Percentiles rank a stretch among this genome's conserved stretches.
Conservation (phyloP, 371 early-diverging fungal species). For the Mortierella sp. region DNA sequence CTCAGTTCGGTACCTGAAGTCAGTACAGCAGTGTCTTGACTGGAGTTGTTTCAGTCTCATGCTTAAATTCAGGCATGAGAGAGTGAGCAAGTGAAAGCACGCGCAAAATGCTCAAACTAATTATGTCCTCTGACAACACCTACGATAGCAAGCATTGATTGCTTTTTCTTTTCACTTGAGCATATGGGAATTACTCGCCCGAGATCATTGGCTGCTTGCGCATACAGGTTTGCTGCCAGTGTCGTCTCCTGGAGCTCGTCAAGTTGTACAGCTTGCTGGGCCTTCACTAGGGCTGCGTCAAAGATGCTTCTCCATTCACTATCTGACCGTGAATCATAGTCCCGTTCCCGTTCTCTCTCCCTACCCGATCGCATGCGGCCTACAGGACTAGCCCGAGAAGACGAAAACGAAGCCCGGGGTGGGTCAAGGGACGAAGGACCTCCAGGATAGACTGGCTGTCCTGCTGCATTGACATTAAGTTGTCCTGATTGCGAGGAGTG, state of each 20-base stretch:
- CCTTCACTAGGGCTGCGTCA: slow-evolving; percentile 54
- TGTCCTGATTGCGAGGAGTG: slow-evolving; percentile 40
- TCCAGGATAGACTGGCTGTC: slow-evolving; percentile 13
- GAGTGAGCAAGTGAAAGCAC: background rate
- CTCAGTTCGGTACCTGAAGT: background rate
- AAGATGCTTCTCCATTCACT: slow-evolving; percentile 48
- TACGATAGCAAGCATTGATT: slow-evolving; percentile 57
- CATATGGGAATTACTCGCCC: slow-evolving; percentile 57
- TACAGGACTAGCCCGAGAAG: slow-evolving; percentile 39
- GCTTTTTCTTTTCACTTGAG: slow-evolving; percentile 55
- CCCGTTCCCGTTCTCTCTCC: slow-evolving; percentile 16
- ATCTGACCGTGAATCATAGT: slow-evolving; percentile 34
- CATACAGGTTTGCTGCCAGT: slow-evolving; percentile 52
- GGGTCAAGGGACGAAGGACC: slow-evolving; percentile 23
- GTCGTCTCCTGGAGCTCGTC: slow-evolving; percentile 52
- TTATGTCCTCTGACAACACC: slow-evolving; percentile 8
- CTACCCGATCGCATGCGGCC: slow-evolving; percentile 17
- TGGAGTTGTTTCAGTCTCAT: slow-evolving; percentile 9
- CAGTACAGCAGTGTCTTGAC: background rate
- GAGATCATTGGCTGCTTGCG: slow-evolving; percentile 56
- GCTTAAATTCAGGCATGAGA: background rate
- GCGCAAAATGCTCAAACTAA: background rate
- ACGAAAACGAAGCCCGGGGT: slow-evolving; percentile 37
- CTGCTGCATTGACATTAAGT: slow-evolving; percentile 13
- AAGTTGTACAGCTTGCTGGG: slow-evolving; percentile 56